Conservation (phyloP, 2,329 filamentous ascomycete species). For the Coleophoma crateriformis region DNA sequence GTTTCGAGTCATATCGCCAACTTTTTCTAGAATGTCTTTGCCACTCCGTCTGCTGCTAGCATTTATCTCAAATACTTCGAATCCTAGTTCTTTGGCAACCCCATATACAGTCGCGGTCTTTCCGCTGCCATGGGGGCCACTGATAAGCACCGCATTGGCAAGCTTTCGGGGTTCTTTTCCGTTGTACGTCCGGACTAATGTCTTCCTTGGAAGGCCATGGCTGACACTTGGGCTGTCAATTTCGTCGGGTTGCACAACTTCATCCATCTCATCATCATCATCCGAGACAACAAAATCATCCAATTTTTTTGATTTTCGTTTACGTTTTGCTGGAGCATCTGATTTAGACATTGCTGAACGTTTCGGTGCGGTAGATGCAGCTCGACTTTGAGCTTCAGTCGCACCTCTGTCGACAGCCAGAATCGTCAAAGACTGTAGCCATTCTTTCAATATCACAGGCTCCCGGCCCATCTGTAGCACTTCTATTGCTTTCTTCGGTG, state of each 20-base stretch:
- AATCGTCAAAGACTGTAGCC: slow-evolving; percentile 73
- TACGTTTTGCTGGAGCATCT: slow-evolving; percentile 51
- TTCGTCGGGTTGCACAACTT: slow-evolving; percentile 57
- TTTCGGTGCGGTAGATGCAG: slow-evolving; percentile 10
- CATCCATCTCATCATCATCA: slow-evolving; percentile 72
- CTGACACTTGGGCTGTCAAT: slow-evolving; percentile 28
- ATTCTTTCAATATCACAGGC: slow-evolving; percentile 66
- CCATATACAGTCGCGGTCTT: slow-evolving; percentile 93
- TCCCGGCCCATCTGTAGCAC: slow-evolving; percentile 74
- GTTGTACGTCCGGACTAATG: slow-evolving; percentile 42
- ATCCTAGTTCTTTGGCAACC: slow-evolving; percentile 83
- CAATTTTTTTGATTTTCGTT: slow-evolving; percentile 59
- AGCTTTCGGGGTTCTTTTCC: slow-evolving; percentile 42
- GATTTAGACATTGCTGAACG: slow-evolving; percentile 21
- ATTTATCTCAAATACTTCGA: slow-evolving; percentile 94
- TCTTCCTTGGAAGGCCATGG: slow-evolving; percentile 40
- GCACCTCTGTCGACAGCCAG: slow-evolving; percentile 65
- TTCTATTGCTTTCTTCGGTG: slow-evolving; percentile 61
- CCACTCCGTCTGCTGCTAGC: slow-evolving; percentile 76
- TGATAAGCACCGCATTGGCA: slow-evolving; percentile 78
- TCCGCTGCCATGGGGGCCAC: slow-evolving; percentile 82
- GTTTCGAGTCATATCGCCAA: slow-evolving; percentile 96
- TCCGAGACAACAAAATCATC: slow-evolving; percentile 77
- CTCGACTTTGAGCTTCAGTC: slow-evolving; percentile 14
- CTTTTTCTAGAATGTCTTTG: slow-evolving; percentile 83